Evolutionary conservation across 2,329 filamentous ascomycete species (phyloP).

Genomic region (Fusarium chuoi): DNA sequence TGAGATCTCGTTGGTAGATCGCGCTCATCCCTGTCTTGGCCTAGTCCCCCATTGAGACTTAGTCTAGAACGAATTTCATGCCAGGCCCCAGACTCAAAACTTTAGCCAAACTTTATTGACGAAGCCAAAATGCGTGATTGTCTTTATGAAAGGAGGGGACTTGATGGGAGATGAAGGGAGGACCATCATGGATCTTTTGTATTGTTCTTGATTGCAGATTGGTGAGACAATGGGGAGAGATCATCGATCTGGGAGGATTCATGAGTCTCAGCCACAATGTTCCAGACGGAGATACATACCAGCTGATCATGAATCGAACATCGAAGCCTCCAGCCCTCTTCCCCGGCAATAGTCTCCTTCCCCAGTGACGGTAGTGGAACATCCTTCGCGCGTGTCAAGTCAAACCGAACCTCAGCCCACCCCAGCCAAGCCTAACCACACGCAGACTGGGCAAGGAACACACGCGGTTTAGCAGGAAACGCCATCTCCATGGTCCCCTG

Average conservation of each 20-base stretch:
- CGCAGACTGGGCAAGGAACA: not conserved
- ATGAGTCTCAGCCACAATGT: not conserved
- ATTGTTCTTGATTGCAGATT: not conserved
- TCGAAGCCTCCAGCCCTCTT: not conserved
- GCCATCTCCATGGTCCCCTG: not conserved
- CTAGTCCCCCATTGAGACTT: not conserved
- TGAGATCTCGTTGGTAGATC: not conserved
- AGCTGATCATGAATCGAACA: not conserved
- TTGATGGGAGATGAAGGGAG: not conserved
- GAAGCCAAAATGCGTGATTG: not conserved
- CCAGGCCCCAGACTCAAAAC: not conserved
- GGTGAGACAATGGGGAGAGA: not conserved
- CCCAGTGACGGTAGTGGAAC: not conserved
- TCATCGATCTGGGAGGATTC: not conserved
- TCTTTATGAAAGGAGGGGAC: not conserved
- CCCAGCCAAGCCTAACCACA: not conserved
- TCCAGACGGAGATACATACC: not conserved
- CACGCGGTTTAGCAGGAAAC: not conserved
- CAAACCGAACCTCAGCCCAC: not conserved
- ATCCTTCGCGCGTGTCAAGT: not conserved
- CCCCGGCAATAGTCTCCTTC: not conserved
- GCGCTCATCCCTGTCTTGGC: not conserved
- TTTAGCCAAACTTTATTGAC: conserved; percentile 17
- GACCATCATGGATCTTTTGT: not conserved
- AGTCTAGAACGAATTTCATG: not conserved